These are phyloP conservation scores for Blastocystis sp. DNA, from an alignment of 352 stramenopile genomes.

Conservation along the genomic window DNA sequence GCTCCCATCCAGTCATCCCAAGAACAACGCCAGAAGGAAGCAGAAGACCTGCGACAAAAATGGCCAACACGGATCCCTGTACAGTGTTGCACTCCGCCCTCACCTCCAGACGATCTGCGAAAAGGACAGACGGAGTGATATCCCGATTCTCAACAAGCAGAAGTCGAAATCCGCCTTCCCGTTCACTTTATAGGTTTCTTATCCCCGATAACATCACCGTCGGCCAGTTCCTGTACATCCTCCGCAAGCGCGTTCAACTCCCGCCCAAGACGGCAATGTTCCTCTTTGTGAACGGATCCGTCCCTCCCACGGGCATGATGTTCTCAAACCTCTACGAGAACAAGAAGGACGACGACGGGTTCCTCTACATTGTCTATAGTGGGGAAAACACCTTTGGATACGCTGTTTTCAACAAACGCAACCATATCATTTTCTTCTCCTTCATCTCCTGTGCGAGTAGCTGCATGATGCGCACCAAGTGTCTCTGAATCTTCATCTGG, in stretches of 20 bases:
- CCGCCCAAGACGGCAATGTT: constrained; percentile 95
- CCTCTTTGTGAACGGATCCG: constrained; percentile 98
- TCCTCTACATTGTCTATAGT: constrained; percentile 99
- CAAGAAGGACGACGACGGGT: constrained; percentile 96
- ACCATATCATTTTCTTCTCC: background rate
- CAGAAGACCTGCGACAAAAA: constrained; percentile 95
- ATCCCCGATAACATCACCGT: constrained; percentile 94
- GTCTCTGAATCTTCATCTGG: constrained; percentile 40
- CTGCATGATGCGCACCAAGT: constrained; percentile 44
- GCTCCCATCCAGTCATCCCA: background rate
- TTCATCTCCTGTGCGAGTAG: constrained; percentile 27
- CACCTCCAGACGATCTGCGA: constrained; percentile 84
- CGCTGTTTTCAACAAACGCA: constrained; percentile 25
- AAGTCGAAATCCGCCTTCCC: constrained; percentile 81
- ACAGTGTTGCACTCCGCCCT: constrained; percentile 10
- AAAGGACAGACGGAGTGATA: constrained; percentile 94
- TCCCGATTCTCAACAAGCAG: constrained; percentile 99
- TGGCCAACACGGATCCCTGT: constrained; percentile 97
- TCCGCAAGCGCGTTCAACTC: constrained; percentile 98
- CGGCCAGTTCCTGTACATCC: constrained; percentile 98
- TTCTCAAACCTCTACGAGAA: constrained; percentile 99
- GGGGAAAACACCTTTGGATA: constrained; percentile 97
- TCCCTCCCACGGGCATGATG: constrained; percentile 92
- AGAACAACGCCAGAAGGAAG: constrained; percentile 96
- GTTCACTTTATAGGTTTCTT: constrained; percentile 81